A percentile compares a stretch with the other conserved stretches of the same genome.
Conservation (phyloP, 768 basidiomycete genomes). For the Mycena floridula region DNA sequence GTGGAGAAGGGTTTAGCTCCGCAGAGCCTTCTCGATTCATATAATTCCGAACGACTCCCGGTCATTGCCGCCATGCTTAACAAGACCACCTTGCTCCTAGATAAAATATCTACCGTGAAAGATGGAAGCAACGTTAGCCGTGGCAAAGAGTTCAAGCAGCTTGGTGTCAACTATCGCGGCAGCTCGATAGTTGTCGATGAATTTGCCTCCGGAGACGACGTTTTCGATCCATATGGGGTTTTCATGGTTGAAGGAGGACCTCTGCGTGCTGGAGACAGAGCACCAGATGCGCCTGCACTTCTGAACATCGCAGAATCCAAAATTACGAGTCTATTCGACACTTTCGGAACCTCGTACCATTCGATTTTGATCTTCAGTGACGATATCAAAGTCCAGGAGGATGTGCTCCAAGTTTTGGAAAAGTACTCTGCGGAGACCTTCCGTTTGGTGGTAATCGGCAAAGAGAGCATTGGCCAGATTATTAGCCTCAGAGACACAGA, state of each 20-base stretch:
- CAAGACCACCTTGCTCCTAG: conserved; percentile 24
- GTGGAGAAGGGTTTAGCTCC: conserved; percentile 31
- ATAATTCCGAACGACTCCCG: conserved; percentile 37
- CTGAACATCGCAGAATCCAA: conserved; percentile 1
- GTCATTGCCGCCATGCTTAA: conserved; percentile 41
- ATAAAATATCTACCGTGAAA: conserved; percentile 4
- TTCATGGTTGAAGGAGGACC: conserved; percentile 5
- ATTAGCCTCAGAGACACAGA: conserved; percentile 14
- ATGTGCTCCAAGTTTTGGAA: not conserved
- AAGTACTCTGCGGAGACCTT: not conserved
- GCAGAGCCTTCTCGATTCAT: conserved; percentile 30
- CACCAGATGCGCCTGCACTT: conserved; percentile 27
- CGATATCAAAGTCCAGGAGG: not conserved
- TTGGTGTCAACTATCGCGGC: conserved; percentile 39
- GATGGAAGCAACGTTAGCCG: conserved; percentile 6
- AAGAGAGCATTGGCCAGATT: not conserved
- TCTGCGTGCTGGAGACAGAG: conserved; percentile 27
- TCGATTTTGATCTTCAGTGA: conserved; percentile 24
- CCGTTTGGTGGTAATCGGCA: not conserved
- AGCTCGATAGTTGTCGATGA: conserved; percentile 35
- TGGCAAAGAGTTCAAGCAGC: conserved; percentile 22
- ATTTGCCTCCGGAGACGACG: conserved; percentile 3
- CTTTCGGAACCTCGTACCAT: conserved; percentile 20
- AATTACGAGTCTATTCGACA: conserved; percentile 20
- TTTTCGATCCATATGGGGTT: conserved; percentile 11